Evolutionary conservation across 1,284 basidiomycete species (phyloP), one percentile per base, ranked within the genome.

Genomic region (Trametes pubescens): DNA sequence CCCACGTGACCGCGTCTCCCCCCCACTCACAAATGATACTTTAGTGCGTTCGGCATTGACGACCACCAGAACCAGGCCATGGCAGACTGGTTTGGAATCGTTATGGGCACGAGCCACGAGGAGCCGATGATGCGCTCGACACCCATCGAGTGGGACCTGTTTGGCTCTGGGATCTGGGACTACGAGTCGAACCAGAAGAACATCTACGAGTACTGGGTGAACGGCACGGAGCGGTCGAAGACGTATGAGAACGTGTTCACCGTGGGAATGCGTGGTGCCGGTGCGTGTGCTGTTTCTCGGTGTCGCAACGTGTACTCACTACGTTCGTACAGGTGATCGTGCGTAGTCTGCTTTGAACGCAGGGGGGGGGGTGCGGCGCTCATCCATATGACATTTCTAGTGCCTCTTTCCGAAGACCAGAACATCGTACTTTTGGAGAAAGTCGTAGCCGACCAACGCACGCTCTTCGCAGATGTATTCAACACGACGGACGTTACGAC

Each of bases 71-170:
- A 92, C 68, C 88, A 89, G 70, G 79, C 80, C 26, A 77, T 88
- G 11, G 91, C 90, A 0, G 84, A 91, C 67, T 80, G 79, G 62
- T 91, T 86, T 75, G 91, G 90, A 26, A 82, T 92, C 56, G 88
- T 88, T 29, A 91, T 91, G 86, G 89, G 83, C 46, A 89, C 87
- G 26, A 88, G 86, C 72, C 87, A 89, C 69, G 83, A 89, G 74
- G 86, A 89, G 70, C 87, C 87, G 5, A 86, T 88, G 82, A 84
- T 85, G 82, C 84, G 86, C 40, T 84, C 85, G 24, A 84, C 82
- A 2, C 87, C 86, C 0, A 82, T 82, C 56, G 88, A 90, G 69
- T 90, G 86, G 81, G 78, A 73, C 62, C 72, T 85, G 2, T 85
- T 85, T 69, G 85, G 82, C 2, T 73, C 73, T 2, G 88, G 89